phyloP scores from a whole-genome alignment of 805 yeast species.

The Monosporozyma yasuniensis region DNA sequence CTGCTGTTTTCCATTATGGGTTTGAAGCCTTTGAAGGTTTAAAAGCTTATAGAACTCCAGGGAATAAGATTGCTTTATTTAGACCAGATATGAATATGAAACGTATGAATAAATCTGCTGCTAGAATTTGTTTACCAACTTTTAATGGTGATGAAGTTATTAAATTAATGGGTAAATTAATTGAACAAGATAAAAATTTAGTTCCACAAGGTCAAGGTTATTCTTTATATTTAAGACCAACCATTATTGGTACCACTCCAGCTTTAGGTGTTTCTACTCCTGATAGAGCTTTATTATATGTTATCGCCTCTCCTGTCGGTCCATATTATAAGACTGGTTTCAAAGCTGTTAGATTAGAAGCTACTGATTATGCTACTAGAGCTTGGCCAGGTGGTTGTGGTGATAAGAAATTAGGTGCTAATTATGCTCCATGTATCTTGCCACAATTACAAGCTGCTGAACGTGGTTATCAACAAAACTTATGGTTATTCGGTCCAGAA shows the following conservation, averaged over 20 bases:
- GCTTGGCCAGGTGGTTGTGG: constrained; percentile 99
- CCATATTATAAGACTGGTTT: constrained; percentile 93
- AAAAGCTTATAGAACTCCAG: constrained; percentile 70
- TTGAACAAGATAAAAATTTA: constrained; percentile 63
- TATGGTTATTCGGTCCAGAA: constrained; percentile 93
- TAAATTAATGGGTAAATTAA: constrained; percentile 66
- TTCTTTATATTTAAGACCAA: constrained; percentile 89
- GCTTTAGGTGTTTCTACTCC: constrained; percentile 85
- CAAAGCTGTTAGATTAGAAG: constrained; percentile 90
- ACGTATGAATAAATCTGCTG: constrained; percentile 84
- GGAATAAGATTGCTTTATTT: constrained; percentile 70
- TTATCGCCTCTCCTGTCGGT: constrained; percentile 93
- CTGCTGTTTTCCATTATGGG: constrained; percentile 88
- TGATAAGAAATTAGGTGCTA: constrained; percentile 92
- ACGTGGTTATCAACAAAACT: constrained; percentile 90
- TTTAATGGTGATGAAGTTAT: constrained; percentile 73
- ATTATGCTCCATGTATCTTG: constrained; percentile 90
- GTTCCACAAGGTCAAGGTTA: constrained; percentile 84
- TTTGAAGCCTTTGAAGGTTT: constrained; percentile 94
- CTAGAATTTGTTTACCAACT: constrained; percentile 79
- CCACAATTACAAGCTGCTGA: constrained; percentile 87
- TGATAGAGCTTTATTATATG: constrained; percentile 68
- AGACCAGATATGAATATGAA: constrained; percentile 88
- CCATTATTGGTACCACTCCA: constrained; percentile 86
- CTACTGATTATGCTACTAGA: constrained; percentile 91